Conservation (phyloP, 2,329 filamentous ascomycete genomes). For the Fusarium nanum region DNA sequence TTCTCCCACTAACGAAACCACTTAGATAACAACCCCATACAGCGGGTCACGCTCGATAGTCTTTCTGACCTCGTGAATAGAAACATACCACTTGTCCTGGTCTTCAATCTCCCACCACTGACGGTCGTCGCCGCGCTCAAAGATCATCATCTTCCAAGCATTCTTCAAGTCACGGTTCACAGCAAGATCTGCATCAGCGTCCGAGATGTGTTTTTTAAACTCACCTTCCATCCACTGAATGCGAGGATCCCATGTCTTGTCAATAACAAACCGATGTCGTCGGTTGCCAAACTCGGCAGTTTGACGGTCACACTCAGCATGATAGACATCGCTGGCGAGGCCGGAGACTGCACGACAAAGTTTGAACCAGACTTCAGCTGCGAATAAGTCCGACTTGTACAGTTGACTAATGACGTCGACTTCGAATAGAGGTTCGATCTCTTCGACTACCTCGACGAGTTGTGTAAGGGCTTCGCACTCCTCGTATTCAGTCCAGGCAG, state of each 20-base stretch:
- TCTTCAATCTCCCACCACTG: constrained; percentile 16
- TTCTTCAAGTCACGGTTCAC: not conserved
- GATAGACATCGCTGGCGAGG: not conserved
- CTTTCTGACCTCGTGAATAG: not conserved
- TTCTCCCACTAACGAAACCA: too few relatives aligned
- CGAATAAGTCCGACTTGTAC: fast-evolving
- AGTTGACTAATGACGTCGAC: fast-evolving
- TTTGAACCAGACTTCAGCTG: not conserved
- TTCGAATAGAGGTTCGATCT: not conserved
- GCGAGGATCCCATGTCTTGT: constrained; percentile 14
- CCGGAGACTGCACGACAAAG: constrained; percentile 7
- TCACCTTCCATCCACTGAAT: constrained; percentile 13
- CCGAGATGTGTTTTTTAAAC: not conserved
- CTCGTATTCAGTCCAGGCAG: not conserved
- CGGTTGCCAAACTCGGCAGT: not conserved
- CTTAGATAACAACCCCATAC: not conserved
- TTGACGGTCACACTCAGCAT: not conserved
- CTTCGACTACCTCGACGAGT: not conserved
- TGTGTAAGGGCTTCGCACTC: not conserved
- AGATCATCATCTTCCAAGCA: not conserved
- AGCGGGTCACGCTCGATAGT: not conserved
- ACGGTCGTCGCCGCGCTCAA: not conserved
- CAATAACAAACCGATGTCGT: constrained; percentile 14
- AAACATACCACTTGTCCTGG: constrained; percentile 3
- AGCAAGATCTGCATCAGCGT: not conserved